phyloP scores from a whole-genome alignment of 106 monocot species.

The Dioscorea zingiberensis region DNA sequence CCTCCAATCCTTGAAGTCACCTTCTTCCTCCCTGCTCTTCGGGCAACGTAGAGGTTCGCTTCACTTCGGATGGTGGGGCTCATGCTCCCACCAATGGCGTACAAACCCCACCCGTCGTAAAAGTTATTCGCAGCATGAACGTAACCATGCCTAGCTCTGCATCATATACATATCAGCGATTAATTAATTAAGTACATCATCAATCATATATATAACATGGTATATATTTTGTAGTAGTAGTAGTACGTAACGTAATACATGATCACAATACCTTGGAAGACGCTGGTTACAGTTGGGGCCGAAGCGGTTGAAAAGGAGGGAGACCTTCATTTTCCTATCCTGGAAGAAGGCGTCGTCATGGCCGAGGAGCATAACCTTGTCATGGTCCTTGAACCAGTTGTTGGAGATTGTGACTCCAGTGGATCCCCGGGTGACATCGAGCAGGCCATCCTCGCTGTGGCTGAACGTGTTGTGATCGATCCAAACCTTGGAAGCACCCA shows the following conservation, averaged over 20 bases:
- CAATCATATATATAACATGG: background rate
- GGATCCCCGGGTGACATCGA: constrained; percentile 37
- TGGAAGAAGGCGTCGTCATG: constrained; percentile 48
- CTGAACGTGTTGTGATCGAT: constrained; percentile 45
- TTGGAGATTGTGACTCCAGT: constrained; percentile 33
- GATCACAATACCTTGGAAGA: constrained; percentile 41
- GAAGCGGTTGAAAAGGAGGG: constrained; percentile 57
- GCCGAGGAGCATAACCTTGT: constrained; percentile 84
- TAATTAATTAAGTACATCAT: too few species aligned
- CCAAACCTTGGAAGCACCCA: constrained; percentile 32
- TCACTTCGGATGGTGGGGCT: constrained; percentile 28
- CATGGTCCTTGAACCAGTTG: constrained; percentile 51
- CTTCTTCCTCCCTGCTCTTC: constrained; percentile 14
- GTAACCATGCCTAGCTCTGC: constrained; percentile 35
- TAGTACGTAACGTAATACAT: background rate
- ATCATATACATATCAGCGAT: background rate
- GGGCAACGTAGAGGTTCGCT: constrained; percentile 26
- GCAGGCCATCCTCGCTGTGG: constrained; percentile 30
- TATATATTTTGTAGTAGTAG: background rate
- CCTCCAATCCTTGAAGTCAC: constrained; percentile 25
- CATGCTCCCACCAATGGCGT: constrained; percentile 47
- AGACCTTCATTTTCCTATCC: constrained; percentile 45
- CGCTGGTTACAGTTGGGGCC: constrained; percentile 66
- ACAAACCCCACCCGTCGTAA: constrained; percentile 37
- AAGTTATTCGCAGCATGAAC: constrained; percentile 41